Evolutionary conservation across 495 filamentous ascomycete species (phyloP), one percentile per base, ranked within the genome.

Genomic region (Neurospora sublineolata): DNA sequence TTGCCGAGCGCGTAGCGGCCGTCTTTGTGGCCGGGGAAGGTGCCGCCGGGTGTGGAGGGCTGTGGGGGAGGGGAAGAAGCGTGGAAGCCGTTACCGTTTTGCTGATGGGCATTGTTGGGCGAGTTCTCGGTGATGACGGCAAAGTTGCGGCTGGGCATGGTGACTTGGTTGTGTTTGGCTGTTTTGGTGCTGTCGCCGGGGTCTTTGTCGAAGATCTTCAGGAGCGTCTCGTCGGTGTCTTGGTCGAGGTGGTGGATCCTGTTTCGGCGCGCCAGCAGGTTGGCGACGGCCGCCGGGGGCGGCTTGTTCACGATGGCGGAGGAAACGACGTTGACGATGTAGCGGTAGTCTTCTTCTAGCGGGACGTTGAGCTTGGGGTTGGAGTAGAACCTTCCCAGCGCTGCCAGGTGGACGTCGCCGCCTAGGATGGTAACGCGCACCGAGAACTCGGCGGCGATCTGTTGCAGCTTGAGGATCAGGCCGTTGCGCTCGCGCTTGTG

Each of bases 301-400:
- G 94, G 94, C 82, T 97, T 95, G 83, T 97, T 97, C 73, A 94
- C 94, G 79, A 98, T 86, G 58, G 93, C 93, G 0, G 94, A 97
- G 1, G 92, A 94, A 72, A 98, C 89, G 71, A 99, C 82, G 73
- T 90, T 89, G 20, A 91, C 91, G 88, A 98, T 98, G 79, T 99
- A 99, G 71, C 95, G 89, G 80, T 93, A 93, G 80, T 99, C 95
- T 52, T 87, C 86, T 78, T 97, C 92, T 74, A 93, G 93, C 18
- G 91, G 81, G 46, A 97, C 82, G 30, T 88, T 85, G 39, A 95
- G 83, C 74, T 90, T 91, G 2, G 92, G 89, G 74, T 93, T 96
- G 1, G 93, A 94, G 79, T 94, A 97, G 84, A 99, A 97, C 74
- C 96, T 92, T 3, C 96, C 95, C 37, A 97, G 86, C 1, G 94